Base-by-base conservation (phyloP, 768 basidiomycete species). In the Russula vinacea region DNA sequence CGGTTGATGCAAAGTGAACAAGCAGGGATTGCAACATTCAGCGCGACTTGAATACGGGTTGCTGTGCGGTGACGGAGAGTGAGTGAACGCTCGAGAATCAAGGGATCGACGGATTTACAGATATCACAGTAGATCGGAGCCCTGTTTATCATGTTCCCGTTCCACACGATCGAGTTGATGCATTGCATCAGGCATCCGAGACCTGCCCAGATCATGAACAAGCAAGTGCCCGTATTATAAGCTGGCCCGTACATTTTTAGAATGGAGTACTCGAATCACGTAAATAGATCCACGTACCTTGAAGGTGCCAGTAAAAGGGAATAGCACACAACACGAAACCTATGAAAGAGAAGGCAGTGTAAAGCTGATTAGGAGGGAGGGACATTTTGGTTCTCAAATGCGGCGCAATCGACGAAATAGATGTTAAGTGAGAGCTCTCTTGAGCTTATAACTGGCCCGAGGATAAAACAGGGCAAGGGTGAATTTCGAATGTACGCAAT, bases 201-300 rank as follows among this genome's bases (percentile, higher is more conserved):
- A 56, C 72, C 69, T 11, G 79, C 78, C 90, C 90, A 92, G 45
- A 78, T 64, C 76, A 92, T 91, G 76, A 83, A 87, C 45, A 84
- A 74, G 65, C 89, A 84, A 14, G 90, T 90, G 32, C 88, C 89
- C 10, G 83, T 79, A 71, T 89, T 88, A 82, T 83, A 84, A 14
- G 71, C 68, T 13, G 69, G 3, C 3, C 13, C 10, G 13, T 24
- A 14, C 11, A 24, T 5, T 11, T 13, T 49, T 33, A 33, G 16
- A 39, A 39, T 3, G 1, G 10, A 26, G 5, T 26, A 14, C 8
- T 40, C 17, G 8, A 40, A 26, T 6, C 6, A 26, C 14, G 24
- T 3, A 5, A 42, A 24, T 6, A 8, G 1, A 42, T 39, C 24
- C 16, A 63, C 62, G 10, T 49, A 71, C 77, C 78, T 77, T 83